Evolutionary conservation across 2,329 filamentous ascomycete species (phyloP).

Genomic region (Dryadomyces quercivorus): DNA sequence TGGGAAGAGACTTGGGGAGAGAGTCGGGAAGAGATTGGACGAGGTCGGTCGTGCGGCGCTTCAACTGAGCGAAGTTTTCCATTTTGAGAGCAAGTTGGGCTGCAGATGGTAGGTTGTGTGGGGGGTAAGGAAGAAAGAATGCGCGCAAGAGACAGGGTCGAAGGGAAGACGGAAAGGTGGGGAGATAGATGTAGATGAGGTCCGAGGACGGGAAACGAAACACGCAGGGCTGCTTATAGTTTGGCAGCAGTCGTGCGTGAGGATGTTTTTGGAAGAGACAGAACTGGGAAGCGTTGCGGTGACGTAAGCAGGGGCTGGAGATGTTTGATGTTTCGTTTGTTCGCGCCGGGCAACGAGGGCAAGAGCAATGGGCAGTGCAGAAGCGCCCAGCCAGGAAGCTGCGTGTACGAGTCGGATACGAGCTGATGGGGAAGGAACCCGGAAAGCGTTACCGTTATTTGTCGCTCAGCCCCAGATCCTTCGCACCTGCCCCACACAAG

Average conservation of each 20-base stretch:
- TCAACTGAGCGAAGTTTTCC: slow-evolving; percentile 41
- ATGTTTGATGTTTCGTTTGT: not conserved
- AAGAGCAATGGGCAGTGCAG: not conserved
- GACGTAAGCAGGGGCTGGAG: not conserved
- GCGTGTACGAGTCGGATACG: not conserved
- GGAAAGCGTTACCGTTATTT: not conserved
- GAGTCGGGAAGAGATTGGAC: slow-evolving; percentile 14
- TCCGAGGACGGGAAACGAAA: not conserved
- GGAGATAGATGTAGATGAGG: not conserved
- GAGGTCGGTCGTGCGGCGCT: slow-evolving; percentile 42
- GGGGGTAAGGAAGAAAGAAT: not conserved
- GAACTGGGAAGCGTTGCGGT: not conserved
- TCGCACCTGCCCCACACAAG: not conserved
- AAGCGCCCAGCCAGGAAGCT: not conserved
- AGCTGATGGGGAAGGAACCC: not conserved
- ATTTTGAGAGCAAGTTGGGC: slow-evolving; percentile 17
- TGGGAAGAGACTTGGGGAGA: slow-evolving; percentile 35
- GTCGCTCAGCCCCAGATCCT: not conserved
- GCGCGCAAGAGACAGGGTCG: not conserved
- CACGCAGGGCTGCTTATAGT: not conserved
- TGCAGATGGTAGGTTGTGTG: not conserved
- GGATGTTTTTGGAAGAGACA: not conserved
- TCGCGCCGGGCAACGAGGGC: not conserved
- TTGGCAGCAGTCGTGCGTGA: not conserved
- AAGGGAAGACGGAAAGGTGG: not conserved